Evolutionary conservation across 78 protist species (phyloP), one percentile per base, ranked within the genome.

Genomic region (Dictyostelium capitatum): DNA sequence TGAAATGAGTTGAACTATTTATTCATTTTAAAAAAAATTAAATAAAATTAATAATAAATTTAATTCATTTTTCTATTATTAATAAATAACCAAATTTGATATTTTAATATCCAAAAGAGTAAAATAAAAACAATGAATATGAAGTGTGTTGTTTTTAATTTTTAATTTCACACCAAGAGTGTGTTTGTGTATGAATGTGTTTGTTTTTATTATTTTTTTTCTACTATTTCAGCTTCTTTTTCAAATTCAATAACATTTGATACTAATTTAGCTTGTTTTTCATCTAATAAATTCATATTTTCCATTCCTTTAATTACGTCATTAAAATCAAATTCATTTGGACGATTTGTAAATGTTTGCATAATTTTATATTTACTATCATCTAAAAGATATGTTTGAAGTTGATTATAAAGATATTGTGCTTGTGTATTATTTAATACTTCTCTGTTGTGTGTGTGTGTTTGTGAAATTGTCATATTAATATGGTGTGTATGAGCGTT

Each of bases 371-470:
- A 87, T 67, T 87, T 87, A 19, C 20, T 87, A 51, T 87, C 93
- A 20, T 87, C 93, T 20, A 87, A 43, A 11, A 87, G 72, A n/a
- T 75, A 87, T 25, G 80, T 64, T 64, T 87, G 93, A 4, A 82
- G 79, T 77, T 87, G 93, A 28, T 77, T 50, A 56, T 87, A 87
- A 7, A 87, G 59, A 23, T 53, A 87, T 30, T 74, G 79, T 28
- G 93, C 93, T 65, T 87, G 93, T 59, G 54, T 48, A 25, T 73
- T 48, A 77, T 77, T 87, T 59, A 87, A 77, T 9, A 87, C 93
- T 46, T 87, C 93, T 25, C 91, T 83, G 23, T 67, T 53, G 59
- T 30, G 0, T 57, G 23, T 53, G 2, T n/a, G n/a, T n/a, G n/a
- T n/a, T n/a, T n/a, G n/a, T n/a, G n/a, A n/a, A n/a, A n/a, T n/a